Evolutionary conservation across 1,139 yeast species (phyloP).

Genomic region (Suhomyces kunorum): DNA sequence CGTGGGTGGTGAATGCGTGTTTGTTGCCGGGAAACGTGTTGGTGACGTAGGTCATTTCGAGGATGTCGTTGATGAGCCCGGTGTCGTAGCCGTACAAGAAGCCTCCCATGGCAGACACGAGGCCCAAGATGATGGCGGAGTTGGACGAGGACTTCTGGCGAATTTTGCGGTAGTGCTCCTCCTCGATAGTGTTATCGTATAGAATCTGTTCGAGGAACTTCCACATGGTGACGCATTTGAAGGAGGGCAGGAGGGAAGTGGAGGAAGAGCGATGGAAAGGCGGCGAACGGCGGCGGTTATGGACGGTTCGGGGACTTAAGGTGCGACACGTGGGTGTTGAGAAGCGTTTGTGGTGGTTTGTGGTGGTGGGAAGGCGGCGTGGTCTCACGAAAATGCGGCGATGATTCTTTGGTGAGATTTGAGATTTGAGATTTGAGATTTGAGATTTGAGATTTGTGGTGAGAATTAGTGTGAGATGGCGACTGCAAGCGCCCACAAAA

Average conservation of each 20-base stretch:
- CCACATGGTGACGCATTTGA: constrained; percentile 13
- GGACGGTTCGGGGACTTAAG: background rate
- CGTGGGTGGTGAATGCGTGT: constrained; percentile 52
- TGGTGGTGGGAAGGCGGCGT: no score
- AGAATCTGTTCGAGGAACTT: constrained; percentile 31
- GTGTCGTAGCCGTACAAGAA: constrained; percentile 84
- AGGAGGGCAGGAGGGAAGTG: background rate
- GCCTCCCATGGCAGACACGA: constrained; percentile 80
- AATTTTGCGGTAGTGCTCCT: constrained; percentile 41
- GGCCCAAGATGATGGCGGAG: constrained; percentile 67
- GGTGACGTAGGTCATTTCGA: constrained; percentile 68
- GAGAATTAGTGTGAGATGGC: no score
- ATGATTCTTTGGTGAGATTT: background rate
- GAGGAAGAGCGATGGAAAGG: no score
- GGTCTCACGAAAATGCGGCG: no score
- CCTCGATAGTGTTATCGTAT: constrained; percentile 40
- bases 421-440: no score
- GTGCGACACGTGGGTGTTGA: no score
- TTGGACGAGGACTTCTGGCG: constrained; percentile 54
- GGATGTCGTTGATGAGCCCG: constrained; percentile 70
- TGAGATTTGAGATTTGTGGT: no score
- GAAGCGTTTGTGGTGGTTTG: background rate
- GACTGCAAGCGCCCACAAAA: no score
- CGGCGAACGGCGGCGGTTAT: background rate
- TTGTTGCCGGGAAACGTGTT: constrained; percentile 52